These are phyloP conservation scores for Nakazawaea ernobii DNA, from an alignment of 805 yeast species.

Conservation along the genomic window DNA sequence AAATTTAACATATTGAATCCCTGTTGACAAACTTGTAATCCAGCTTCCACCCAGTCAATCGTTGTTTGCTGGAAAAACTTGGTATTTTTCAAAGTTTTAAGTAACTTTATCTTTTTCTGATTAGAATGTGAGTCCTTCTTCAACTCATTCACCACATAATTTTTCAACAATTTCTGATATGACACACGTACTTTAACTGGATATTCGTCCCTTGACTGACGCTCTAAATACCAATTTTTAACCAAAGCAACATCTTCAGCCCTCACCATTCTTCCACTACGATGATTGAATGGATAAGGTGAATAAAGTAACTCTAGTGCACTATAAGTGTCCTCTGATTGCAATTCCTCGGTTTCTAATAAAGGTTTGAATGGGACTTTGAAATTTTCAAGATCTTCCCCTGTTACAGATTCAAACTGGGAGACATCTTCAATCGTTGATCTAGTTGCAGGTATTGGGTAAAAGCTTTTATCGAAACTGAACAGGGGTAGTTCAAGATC, in stretches of 20 bases:
- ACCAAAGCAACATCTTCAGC: constrained; percentile 87
- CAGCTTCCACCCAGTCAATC: constrained; percentile 98
- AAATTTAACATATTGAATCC: constrained; percentile 92
- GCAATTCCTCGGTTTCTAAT: constrained; percentile 37
- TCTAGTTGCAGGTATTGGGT: constrained; percentile 42
- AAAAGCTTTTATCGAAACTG: constrained; percentile 43
- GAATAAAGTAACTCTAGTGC: constrained; percentile 75
- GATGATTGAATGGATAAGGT: constrained; percentile 77
- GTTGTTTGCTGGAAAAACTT: constrained; percentile 88
- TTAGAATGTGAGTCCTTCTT: constrained; percentile 39
- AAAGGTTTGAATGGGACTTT: constrained; percentile 49
- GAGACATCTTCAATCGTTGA: constrained; percentile 15
- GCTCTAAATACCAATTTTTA: constrained; percentile 76
- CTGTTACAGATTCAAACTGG: constrained; percentile 20
- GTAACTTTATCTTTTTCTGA: constrained; percentile 48
- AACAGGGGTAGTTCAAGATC: constrained; percentile 53
- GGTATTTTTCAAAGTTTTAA: constrained; percentile 66
- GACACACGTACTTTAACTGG: constrained; percentile 82
- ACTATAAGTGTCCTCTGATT: constrained; percentile 37
- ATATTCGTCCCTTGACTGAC: constrained; percentile 48
- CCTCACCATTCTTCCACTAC: constrained; percentile 66
- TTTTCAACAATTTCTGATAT: constrained; percentile 82
- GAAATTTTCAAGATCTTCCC: constrained; percentile 32
- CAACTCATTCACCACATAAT: constrained; percentile 64
- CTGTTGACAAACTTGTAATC: constrained; percentile 86